A percentile compares a stretch with the other conserved stretches of the same genome.
These are phyloP conservation scores for Xylaria sp. DNA, from an alignment of 2,329 filamentous ascomycete genomes.

Conservation along the genomic window DNA sequence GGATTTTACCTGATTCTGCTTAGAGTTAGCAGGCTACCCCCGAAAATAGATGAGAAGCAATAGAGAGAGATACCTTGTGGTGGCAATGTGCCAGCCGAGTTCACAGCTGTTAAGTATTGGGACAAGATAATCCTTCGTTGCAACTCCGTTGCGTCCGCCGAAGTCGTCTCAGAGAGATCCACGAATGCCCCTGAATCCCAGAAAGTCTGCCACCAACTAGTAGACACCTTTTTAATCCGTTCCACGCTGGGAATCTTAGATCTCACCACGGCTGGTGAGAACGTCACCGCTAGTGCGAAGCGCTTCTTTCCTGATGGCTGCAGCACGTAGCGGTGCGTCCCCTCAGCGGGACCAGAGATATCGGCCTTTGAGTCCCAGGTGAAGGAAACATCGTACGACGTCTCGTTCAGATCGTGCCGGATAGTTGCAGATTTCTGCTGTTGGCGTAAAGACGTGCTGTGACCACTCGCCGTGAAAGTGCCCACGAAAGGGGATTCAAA, in stretches of 20 bases:
- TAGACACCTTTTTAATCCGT: constrained; percentile 41
- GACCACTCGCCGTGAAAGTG: constrained; percentile 53
- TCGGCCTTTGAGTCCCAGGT: constrained; percentile 45
- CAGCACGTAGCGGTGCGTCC: constrained; percentile 53
- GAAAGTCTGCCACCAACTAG: constrained; percentile 54
- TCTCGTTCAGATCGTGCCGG: constrained; percentile 50
- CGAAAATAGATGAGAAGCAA: background rate
- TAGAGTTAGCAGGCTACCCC: constrained; percentile 9
- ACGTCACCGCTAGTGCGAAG: constrained; percentile 42
- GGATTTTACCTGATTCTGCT: constrained; percentile 30
- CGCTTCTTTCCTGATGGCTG: constrained; percentile 33
- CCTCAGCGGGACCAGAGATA: constrained; percentile 43
- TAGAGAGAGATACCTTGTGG: constrained; percentile 48
- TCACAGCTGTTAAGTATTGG: constrained; percentile 59
- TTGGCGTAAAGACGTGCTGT: constrained; percentile 47
- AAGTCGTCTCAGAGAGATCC: constrained; percentile 50
- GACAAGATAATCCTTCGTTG: constrained; percentile 60
- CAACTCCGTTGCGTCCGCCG: constrained; percentile 52
- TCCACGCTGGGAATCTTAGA: constrained; percentile 35
- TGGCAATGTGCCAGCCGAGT: constrained; percentile 55
- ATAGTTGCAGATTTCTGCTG: constrained; percentile 45
- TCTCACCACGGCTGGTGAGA: constrained; percentile 36
- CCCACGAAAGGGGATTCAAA: constrained; percentile 62
- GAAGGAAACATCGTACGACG: constrained; percentile 49
- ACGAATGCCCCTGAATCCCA: constrained; percentile 59